Evolutionary conservation across 2,329 filamentous ascomycete genomes (phyloP), one percentile per base, ranked within the genome.

Genomic region (Arthrinium puccinioides): DNA sequence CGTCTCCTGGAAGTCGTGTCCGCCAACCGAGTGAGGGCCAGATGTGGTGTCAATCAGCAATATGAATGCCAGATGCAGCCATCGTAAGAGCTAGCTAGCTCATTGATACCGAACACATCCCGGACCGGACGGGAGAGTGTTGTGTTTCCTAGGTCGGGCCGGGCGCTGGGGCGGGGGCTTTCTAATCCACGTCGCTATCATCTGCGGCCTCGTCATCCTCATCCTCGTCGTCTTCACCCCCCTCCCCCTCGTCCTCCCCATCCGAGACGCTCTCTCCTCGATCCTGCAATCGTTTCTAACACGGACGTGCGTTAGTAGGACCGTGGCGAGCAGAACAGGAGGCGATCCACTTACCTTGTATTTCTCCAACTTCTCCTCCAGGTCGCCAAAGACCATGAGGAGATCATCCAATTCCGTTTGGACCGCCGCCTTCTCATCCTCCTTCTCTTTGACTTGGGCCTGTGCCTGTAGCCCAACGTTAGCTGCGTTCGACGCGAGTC

Each of bases 351-450:
- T 47, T 61, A 84, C 82, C 72, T 86, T 90, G 54, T 90, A 87
- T 49, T 76, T 78, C 28, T 72, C 70, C 33, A 79, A 69, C 62
- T 89, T 90, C 37, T 87, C 83, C 59, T 92, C 86, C 14, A 88
- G 55, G 53, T 92, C 86, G 11, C 77, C 79, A 59, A 89, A 87
- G 5, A 92, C 81, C 64, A 90, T 84, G 24, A 92, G 64, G 37
- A 90, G 67, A 56, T 92, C 86, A 48, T 92, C 86, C 31, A 90
- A 67, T 57, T 92, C 86, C 3, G 75, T 70, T 54, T 90, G 85
- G 5, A 73, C 71, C 2, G 72, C 63, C 43, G 77, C 70, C 38
- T 74, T 78, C 40, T 82, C 78, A 42, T 77, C 71, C 47, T 80
- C 76, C 44, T 75, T 80, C 45, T 72, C 62, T 31, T 59, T 53